Base-by-base conservation (phyloP, 441 rosid genomes). In the Erodium chrysanthum region DNA sequence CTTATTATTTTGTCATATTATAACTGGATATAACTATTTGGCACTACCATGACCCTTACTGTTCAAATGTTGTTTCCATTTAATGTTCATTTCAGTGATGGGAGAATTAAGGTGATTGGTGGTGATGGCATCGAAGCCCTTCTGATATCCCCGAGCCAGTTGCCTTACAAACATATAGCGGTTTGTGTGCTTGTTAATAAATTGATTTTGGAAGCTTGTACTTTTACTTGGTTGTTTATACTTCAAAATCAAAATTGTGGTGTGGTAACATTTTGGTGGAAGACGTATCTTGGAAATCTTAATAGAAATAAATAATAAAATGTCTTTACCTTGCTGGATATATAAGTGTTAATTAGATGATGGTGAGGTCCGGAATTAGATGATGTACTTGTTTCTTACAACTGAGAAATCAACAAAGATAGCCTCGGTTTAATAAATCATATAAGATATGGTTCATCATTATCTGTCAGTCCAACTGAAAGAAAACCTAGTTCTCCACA, bases 41-140 rank as follows among this genome's bases (percentile, higher is more conserved):
- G 0, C 40, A 35, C 40, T 35, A 35, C 40, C 40, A 35, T 35
- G 40, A 35, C 40, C 40, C 8, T 35, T 7, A 35, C 40, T 35
- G 40, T 35, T 35, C 40, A 35, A 35, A 35, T 35, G 40, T 5
- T 35, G 40, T 35, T 40, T 60, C 40, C 0, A n/a, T 67, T 35
- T 35, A 8, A 35, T 31, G 35, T 2, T 31, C 35, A 4, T 31
- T 61, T 65, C 65, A 88, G 90, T 69, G 90, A 88, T 72, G 93
- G 88, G 40, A 80, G 86, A 78, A 85, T 88, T 67, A 88, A 85
- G 80, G 86, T 88, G 71, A 77, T 85, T 69, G 93, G 90, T 52
- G 85, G 83, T 21, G 82, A 84, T 67, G 77, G 79, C 68, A 77
- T 88, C 0, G 90, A 88, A 83, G 90, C 80, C 15, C 79, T 88